Evolutionary conservation across 2,329 filamentous ascomycete species (phyloP).

Genomic region (Cladophialophora yegresii): DNA sequence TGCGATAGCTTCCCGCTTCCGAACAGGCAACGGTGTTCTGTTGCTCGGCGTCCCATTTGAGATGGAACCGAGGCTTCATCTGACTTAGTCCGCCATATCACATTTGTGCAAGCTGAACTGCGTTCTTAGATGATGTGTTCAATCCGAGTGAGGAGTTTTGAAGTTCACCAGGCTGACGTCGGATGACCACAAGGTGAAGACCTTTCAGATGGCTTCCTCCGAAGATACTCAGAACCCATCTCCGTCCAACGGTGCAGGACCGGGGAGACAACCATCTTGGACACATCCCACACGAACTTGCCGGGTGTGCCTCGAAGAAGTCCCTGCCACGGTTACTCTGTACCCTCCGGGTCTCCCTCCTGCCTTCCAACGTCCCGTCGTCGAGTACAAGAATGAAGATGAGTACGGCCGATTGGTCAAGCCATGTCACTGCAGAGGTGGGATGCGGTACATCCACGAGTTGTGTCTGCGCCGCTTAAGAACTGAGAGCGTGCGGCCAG

Average conservation of each 20-base stretch:
- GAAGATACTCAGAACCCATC: neutral
- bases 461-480: slow-evolving; percentile 84
- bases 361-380: slow-evolving; percentile 59
- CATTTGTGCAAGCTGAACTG: neutral
- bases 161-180: slow-evolving; percentile 1
- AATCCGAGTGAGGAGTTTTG: slow-evolving; percentile 5
- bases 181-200: neutral
- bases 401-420: slow-evolving; percentile 73
- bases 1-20: neutral
- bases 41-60: neutral
- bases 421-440: slow-evolving; percentile 91
- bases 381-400: slow-evolving; percentile 73
- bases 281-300: slow-evolving; percentile 72
- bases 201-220: slow-evolving; percentile 18
- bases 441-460: slow-evolving; percentile 91
- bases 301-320: slow-evolving; percentile 82
- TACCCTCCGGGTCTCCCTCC: slow-evolving; percentile 57
- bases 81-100: neutral
- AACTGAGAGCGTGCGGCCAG: slow-evolving; percentile 62
- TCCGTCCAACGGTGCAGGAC: neutral
- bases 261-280: slow-evolving; percentile 28
- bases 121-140: slow-evolving; percentile 12
- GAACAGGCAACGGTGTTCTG: slow-evolving; percentile 3
- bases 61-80: neutral
- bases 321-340: slow-evolving; percentile 62